Evolutionary conservation across 2,329 filamentous ascomycete genomes (phyloP), one percentile per base, ranked within the genome.

Genomic region (Colletotrichum sp.): DNA sequence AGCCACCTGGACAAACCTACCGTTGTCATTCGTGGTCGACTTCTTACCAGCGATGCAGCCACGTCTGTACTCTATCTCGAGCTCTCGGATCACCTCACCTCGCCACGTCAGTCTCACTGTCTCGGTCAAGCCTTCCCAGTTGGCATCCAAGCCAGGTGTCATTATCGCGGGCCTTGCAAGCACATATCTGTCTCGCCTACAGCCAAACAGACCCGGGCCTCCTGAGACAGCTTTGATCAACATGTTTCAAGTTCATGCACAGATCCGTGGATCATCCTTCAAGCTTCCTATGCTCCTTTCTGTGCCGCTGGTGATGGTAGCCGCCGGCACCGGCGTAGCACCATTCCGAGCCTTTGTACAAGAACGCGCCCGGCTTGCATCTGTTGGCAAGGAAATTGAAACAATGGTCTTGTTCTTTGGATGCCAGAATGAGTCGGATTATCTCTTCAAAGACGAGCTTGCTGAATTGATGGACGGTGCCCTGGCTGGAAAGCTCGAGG

Each of bases 221-320:
- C 60, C 16, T 12, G 32, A 63, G 30, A 12, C 8, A 64, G 16
- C n/a, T 36, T 19, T 22, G 6, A n/a, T 15, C 13, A 25, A 64
- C 30, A 44, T 27, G 16, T 25, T 32, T 25, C 8, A 22, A 19
- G 60, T 64, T 28, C 3, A 64, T 34, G 60, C 32, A 16, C 60
- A 64, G 30, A 39, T 64, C 32, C 32, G 60, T 1, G 32, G 32
- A 36, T 86, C 85, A 1, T 85, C 84, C 52, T 90, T 89, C 82
- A 87, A 87, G 66, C 83, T 89, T 4, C 88, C 88, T 0, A 79
- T 83, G 13, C 80, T 83, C 0, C 79, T 83, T 8, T 83, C 82
- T 6, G 86, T 82, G 0, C 90, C 90, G 0, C 80, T 92, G 12
- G 83, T 92, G 67, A 89, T 91, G 87, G 82, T 91, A 11, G 88